Evolutionary conservation across 2,329 filamentous ascomycete genomes (phyloP).

Genomic region (Acephala macrosclerotiorum): DNA sequence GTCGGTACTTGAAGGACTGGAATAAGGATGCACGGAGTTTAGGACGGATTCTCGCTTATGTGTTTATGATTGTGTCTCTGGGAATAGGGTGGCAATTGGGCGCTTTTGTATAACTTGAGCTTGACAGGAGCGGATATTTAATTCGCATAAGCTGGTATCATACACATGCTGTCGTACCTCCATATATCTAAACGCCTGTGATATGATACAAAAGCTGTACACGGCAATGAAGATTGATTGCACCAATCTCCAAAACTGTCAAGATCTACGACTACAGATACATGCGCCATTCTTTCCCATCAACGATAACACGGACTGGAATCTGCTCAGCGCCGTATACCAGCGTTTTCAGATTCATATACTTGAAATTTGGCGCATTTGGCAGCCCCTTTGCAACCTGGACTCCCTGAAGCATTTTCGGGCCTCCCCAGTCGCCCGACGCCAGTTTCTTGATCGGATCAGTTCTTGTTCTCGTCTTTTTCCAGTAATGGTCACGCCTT

Average conservation of each 20-base stretch:
- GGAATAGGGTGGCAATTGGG: conserved; percentile 1
- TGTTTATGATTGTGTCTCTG: conserved; percentile 3
- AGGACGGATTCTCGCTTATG: conserved; percentile 8
- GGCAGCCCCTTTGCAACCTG: too few species aligned
- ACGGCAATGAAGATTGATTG: not conserved
- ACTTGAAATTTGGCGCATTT: too few species aligned
- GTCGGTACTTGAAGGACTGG: conserved; percentile 44
- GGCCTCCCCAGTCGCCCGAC: too few species aligned
- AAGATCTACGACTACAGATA: not conserved
- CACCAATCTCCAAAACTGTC: not conserved
- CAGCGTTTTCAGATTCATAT: too few species aligned
- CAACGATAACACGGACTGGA: too few species aligned
- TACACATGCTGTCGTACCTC: not conserved
- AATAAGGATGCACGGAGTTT: conserved; percentile 8
- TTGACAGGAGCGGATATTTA: not conserved
- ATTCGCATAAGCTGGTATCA: not conserved
- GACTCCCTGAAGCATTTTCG: too few species aligned
- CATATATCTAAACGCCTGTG: not conserved
- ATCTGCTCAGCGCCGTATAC: too few species aligned
- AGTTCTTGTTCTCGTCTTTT: not conserved
- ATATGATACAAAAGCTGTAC: conserved; percentile 1
- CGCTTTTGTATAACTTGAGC: conserved; percentile 1
- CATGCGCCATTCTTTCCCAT: not conserved
- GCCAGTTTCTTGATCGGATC: not conserved
- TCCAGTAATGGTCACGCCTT: conserved; percentile 22